Conservation (phyloP, 306 rosid species). For the Leucaena leucocephala region DNA sequence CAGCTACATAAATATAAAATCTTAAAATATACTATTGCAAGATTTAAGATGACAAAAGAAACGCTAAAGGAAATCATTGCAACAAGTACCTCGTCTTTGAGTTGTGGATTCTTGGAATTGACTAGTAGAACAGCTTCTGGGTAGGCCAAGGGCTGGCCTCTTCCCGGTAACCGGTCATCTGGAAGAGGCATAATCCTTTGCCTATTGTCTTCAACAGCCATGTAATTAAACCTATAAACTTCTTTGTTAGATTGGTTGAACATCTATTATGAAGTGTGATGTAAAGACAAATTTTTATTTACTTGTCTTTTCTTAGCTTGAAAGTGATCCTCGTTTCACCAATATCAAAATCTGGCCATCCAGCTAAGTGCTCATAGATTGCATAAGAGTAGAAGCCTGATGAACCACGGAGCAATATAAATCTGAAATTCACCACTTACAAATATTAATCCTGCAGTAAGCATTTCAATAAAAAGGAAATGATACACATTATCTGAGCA, state of each 20-base stretch:
- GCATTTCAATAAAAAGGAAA: constrained; percentile 26
- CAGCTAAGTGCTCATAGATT: constrained; percentile 76
- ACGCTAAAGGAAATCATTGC: constrained; percentile 27
- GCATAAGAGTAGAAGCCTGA: constrained; percentile 93
- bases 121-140: constrained; percentile 78
- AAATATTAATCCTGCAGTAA: constrained; percentile 31
- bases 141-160: constrained; percentile 63
- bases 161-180: constrained; percentile 68
- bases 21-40: constrained; percentile 23
- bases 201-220: constrained; percentile 88
- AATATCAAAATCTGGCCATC: constrained; percentile 83
- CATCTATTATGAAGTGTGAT: constrained; percentile 1
- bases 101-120: constrained; percentile 65
- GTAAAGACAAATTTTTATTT: not conserved
- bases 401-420: constrained; percentile 75
- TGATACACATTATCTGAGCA: constrained; percentile 26
- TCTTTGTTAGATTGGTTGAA: constrained; percentile 44
- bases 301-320: constrained; percentile 88
- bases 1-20: not conserved
- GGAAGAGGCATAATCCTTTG: constrained; percentile 85
- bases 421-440: constrained; percentile 54
- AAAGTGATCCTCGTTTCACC: constrained; percentile 84
- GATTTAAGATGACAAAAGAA: constrained; percentile 26
- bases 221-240: constrained; percentile 76
- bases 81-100: constrained; percentile 69